These are phyloP conservation scores for Ziziphus jujuba DNA, from an alignment of 306 rosid genomes.

Conservation along the genomic window DNA sequence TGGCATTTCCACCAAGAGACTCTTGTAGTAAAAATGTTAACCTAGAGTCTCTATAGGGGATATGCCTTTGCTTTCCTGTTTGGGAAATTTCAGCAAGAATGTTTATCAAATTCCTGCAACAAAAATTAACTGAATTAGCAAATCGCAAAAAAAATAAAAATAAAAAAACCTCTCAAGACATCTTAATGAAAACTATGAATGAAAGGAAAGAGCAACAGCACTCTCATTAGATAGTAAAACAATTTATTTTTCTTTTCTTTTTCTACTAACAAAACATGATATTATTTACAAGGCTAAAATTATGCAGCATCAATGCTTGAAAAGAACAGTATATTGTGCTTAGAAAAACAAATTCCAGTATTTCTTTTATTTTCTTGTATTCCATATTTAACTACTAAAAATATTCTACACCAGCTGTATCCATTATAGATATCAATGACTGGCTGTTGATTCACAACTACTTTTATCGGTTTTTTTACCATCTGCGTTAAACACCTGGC, in stretches of 20 bases:
- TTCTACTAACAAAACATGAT: neutral
- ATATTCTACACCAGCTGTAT: neutral
- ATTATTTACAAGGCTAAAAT: neutral
- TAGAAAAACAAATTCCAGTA: neutral
- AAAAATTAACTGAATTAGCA: constrained; percentile 19
- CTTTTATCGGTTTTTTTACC: no score
- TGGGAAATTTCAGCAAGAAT: constrained; percentile 99
- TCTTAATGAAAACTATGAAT: neutral
- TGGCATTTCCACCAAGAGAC: constrained; percentile 98
- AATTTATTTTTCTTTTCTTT: neutral
- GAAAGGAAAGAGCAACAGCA: neutral
- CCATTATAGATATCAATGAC: neutral
- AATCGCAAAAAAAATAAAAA: neutral
- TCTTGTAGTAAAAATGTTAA: constrained; percentile 95
- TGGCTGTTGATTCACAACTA: neutral
- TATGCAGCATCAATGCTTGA: neutral
- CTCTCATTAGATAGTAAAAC: no score
- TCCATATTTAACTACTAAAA: neutral
- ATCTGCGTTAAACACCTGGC: no score
- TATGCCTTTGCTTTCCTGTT: constrained; percentile 94
- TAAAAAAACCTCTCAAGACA: constrained; percentile 1
- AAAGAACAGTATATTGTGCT: neutral
- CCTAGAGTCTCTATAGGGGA: constrained; percentile 97
- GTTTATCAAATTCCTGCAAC: constrained; percentile 94
- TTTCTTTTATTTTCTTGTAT: no score